phyloP scores from a whole-genome alignment of 2,329 filamentous ascomycete genomes.

The Microcyclospora pomicola region DNA sequence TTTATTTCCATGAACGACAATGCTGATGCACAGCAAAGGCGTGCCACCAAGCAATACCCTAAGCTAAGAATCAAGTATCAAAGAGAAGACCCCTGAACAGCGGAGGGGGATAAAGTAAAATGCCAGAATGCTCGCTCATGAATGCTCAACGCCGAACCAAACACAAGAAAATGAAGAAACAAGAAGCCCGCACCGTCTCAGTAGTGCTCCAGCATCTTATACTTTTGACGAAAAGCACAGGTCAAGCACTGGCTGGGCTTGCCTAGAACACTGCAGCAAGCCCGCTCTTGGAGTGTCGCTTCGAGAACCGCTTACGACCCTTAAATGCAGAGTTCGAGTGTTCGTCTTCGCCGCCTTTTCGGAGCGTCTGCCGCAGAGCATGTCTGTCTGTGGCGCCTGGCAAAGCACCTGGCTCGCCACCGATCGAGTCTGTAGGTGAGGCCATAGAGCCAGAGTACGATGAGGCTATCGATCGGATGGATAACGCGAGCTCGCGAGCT shows the following conservation, averaged over 20 bases:
- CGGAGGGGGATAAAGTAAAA: too few relatives aligned
- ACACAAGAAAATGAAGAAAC: too few relatives aligned
- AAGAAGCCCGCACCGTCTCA: too few relatives aligned
- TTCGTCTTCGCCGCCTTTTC: conserved; percentile 29
- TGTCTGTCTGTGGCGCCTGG: conserved; percentile 8
- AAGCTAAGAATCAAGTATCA: too few relatives aligned
- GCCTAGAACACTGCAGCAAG: conserved; percentile 68
- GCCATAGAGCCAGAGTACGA: conserved; percentile 40
- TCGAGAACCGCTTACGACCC: conserved; percentile 62
- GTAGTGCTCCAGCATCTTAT: too few relatives aligned
- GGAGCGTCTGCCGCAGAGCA: conserved; percentile 22
- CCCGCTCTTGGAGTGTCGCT: conserved; percentile 88
- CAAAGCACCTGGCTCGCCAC: conserved; percentile 28
- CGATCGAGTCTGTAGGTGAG: conserved; percentile 54
- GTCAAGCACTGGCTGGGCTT: background rate
- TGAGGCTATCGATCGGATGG: conserved; percentile 42
- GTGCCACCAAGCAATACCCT: too few relatives aligned
- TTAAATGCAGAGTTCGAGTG: conserved; percentile 37
- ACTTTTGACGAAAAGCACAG: background rate
- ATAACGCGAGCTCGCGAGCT: conserved; percentile 69
- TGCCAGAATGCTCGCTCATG: too few relatives aligned
- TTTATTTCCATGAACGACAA: too few relatives aligned
- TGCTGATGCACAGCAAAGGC: too few relatives aligned
- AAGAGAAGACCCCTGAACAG: too few relatives aligned
- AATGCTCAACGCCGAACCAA: too few relatives aligned